phyloP scores from a whole-genome alignment of 1,139 yeast species.

The Saccharomyces hybrid region DNA sequence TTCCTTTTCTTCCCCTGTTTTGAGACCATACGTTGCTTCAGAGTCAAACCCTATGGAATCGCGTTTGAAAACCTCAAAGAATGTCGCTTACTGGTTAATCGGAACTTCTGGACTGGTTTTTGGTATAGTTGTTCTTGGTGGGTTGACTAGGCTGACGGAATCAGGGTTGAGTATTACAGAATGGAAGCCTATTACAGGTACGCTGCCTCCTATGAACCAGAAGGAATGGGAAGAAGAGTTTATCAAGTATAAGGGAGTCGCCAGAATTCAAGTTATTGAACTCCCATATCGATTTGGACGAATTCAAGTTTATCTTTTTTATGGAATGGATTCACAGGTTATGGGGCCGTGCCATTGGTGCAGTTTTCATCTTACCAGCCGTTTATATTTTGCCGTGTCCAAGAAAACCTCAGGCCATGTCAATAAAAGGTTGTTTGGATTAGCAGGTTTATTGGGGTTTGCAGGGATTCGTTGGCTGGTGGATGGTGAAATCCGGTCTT shows the following conservation, averaged over 20 bases:
- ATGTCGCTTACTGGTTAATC: conserved; percentile 80
- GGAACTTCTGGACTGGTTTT: conserved; percentile 89
- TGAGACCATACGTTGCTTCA: not conserved
- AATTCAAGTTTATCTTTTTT: conserved; percentile 86
- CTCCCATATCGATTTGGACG: conserved; percentile 84
- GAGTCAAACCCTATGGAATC: not conserved
- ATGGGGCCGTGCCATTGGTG: conserved; percentile 85
- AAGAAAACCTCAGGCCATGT: conserved; percentile 63
- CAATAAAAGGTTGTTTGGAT: conserved; percentile 58
- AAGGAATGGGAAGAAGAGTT: conserved; percentile 84
- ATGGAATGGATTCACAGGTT: conserved; percentile 98
- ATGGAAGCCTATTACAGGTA: conserved; percentile 97
- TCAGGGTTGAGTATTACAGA: conserved; percentile 94
- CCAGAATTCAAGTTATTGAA: conserved; percentile 90
- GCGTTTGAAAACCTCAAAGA: conserved; percentile 13
- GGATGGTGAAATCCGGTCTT: conserved; percentile 98
- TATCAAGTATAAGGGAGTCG: conserved; percentile 62
- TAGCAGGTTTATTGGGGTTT: conserved; percentile 72
- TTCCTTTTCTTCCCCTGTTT: conserved; percentile 6
- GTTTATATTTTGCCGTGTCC: conserved; percentile 63
- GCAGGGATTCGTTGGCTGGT: conserved; percentile 97
- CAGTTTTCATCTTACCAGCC: conserved; percentile 77
- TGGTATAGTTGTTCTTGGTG: conserved; percentile 95
- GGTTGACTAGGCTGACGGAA: conserved; percentile 88
- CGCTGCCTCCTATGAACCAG: conserved; percentile 77